Evolutionary conservation across 2,329 filamentous ascomycete genomes (phyloP), one percentile per base, ranked within the genome.

Genomic region (Fusarium pseudoanthophilum): DNA sequence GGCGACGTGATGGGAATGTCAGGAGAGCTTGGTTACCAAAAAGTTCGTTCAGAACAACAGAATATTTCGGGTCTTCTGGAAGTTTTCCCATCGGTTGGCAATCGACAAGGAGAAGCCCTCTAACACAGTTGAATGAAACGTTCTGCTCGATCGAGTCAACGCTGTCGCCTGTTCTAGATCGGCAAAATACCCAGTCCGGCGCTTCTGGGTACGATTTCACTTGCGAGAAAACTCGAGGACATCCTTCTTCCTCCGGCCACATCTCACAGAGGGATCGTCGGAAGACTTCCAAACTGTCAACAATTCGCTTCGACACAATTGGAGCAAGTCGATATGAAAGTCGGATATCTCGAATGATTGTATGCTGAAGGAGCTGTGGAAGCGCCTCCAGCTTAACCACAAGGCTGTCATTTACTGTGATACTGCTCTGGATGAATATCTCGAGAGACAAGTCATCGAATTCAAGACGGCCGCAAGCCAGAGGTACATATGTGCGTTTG

Each of bases 21-120:
- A 85, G 81, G 0, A 91, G 83, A 20, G 82, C 82, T 30, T 88
- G 85, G 7, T 85, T 80, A 0, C 88, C 88, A 74, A 92, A 91
- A 0, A 92, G 81, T 11, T 85, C 82, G 9, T 81, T 79, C 28
- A 91, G 80, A 2, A 76, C 59, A 7, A 81, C 69, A 0, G 72
- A 65, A 0, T 84, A 82, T 24, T 83, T 84, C 36, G 88, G 86
- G 5, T 87, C 81, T 14, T 82, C 77, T 0, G 91, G 90, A 0
- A 92, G 83, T 42, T 86, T 88, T 8, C 82, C 73, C 46, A 81
- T 64, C 5, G 83, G 71, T 53, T 76, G 74, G 24, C 76, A 69
- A 62, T 85, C 78, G 0, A 86, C 78, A 0, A 85, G 64, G 0
- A 86, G 56, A 18, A 71, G 43, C 14, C 77, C 77, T 36, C 76